Conservation (phyloP, 805 yeast genomes). For the Blastobotrys terrestris region DNA sequence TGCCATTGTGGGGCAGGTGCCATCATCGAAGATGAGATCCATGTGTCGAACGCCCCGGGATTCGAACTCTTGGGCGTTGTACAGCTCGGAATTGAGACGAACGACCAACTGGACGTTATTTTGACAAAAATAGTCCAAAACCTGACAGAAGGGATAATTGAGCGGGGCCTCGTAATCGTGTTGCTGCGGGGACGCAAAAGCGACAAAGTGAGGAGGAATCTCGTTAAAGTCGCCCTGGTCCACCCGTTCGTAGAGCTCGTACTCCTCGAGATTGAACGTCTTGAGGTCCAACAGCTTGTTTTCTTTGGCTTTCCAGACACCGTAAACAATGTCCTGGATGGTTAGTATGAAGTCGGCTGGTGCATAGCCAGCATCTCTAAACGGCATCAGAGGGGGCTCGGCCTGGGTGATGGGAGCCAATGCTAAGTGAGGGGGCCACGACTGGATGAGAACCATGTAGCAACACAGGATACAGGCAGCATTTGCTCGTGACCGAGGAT, state of each 20-base stretch:
- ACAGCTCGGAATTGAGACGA: conserved; percentile 84
- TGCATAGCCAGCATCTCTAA: conserved; percentile 96
- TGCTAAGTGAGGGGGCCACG: conserved; percentile 98
- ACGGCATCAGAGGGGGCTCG: conserved; percentile 89
- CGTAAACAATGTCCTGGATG: conserved; percentile 92
- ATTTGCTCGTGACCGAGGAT: conserved; percentile 77
- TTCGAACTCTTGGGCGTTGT: conserved; percentile 79
- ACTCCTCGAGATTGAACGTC: conserved; percentile 82
- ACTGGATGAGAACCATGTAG: conserved; percentile 89
- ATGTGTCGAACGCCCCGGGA: conserved; percentile 79
- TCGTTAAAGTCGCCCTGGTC: conserved; percentile 96
- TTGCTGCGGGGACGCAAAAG: conserved; percentile 91
- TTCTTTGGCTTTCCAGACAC: conserved; percentile 96
- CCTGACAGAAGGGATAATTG: conserved; percentile 52
- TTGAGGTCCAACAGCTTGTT: conserved; percentile 82
- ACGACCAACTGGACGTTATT: conserved; percentile 84
- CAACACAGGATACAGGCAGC: conserved; percentile 93
- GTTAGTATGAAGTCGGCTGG: conserved; percentile 90
- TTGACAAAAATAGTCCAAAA: conserved; percentile 64
- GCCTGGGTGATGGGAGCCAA: conserved; percentile 89
- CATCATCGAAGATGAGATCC: conserved; percentile 96
- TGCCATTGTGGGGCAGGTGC: conserved; percentile 94
- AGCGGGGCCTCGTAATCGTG: conserved; percentile 23
- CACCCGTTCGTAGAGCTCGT: conserved; percentile 89
- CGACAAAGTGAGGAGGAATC: conserved; percentile 87